These are phyloP conservation scores for Aspergillus sp. DNA, from an alignment of 2,329 filamentous ascomycete species.

Conservation along the genomic window DNA sequence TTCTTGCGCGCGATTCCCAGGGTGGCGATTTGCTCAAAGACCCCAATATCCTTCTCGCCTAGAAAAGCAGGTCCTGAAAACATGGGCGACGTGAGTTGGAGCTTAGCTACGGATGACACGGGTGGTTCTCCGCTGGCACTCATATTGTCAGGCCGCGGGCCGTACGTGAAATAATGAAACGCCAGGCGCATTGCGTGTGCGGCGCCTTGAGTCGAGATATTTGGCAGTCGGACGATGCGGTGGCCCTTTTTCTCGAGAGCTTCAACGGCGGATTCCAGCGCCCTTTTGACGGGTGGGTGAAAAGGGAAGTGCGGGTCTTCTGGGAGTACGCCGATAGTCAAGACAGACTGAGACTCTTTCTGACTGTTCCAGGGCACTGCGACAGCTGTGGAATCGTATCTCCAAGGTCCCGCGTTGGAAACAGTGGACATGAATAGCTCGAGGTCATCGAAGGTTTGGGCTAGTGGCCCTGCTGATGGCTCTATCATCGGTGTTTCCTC, in stretches of 20 bases:
- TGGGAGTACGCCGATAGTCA: not conserved
- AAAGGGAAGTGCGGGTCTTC: constrained; percentile 1
- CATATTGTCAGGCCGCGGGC: not conserved
- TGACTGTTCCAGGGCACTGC: not conserved
- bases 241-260: not conserved
- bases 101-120: not conserved
- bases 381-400: not conserved
- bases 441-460: not conserved
- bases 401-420: not conserved
- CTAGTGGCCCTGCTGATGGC: not conserved
- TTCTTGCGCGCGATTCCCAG: not conserved
- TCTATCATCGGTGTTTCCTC: not conserved
- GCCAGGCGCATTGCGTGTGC: not conserved
- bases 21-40: constrained; percentile 2
- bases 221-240: not conserved
- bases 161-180: not conserved
- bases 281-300: not conserved
- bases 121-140: not conserved
- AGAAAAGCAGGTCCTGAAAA: not conserved
- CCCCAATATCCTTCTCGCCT: not conserved
- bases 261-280: not conserved
- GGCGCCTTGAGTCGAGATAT: not conserved
- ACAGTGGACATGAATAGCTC: constrained; percentile 3
- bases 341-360: not conserved
- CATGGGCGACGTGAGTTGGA: not conserved